Conservation (phyloP, 176 grass and related monocot genomes). For the Oryza punctata region DNA sequence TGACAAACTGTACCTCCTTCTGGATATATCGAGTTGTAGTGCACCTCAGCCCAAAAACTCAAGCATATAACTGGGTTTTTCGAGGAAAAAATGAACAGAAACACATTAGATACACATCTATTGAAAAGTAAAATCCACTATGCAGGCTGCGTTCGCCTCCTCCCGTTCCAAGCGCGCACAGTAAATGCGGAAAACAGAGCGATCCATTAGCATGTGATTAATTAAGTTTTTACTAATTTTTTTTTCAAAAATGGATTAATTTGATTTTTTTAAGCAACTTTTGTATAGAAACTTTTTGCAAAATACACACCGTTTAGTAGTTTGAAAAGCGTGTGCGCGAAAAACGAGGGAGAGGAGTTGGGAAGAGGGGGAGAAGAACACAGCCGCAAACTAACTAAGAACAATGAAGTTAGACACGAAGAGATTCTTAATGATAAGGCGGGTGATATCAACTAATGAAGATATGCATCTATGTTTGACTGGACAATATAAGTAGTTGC, state of each 20-base stretch:
- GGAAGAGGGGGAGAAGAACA: too few species aligned
- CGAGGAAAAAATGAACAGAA: neutral
- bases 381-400: neutral
- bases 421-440: neutral
- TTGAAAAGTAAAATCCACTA: neutral
- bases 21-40: conserved; percentile 90
- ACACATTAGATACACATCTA: neutral
- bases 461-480: neutral
- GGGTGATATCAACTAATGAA: neutral
- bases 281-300: too few species aligned
- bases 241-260: too few species aligned
- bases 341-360: too few species aligned
- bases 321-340: too few species aligned
- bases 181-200: too few species aligned
- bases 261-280: too few species aligned
- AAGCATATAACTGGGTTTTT: conserved; percentile 75
- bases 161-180: too few species aligned
- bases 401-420: neutral
- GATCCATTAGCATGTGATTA: too few species aligned
- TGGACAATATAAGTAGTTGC: neutral
- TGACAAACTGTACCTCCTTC: conserved; percentile 65
- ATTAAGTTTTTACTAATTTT: too few species aligned
- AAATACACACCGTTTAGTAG: too few species aligned
- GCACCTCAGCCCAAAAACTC: conserved; percentile 94
- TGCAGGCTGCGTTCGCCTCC: too few species aligned